phyloP scores from a whole-genome alignment of 179 eudicot species.

The Corrigiola litoralis region DNA sequence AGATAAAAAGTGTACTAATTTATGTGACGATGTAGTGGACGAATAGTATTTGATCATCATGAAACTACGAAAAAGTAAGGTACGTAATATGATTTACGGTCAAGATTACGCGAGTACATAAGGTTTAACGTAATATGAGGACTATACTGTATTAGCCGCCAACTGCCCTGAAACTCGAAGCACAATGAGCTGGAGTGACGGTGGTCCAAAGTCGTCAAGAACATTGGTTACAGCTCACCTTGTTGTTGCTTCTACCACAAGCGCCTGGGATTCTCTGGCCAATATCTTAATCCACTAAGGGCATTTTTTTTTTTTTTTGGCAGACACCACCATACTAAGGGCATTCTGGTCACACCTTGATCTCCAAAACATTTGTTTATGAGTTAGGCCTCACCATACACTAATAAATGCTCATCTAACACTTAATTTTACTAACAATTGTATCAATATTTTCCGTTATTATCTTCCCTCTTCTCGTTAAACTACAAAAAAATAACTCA shows the following conservation, averaged over 20 bases:
- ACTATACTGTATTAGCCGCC: neutral
- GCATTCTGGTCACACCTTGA: neutral
- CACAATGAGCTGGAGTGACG: constrained; percentile 36
- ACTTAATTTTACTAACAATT: no score
- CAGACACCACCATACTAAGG: no score
- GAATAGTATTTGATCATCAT: neutral
- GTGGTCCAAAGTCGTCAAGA: constrained; percentile 38
- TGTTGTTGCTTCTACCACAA: constrained; percentile 24
- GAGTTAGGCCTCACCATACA: no score
- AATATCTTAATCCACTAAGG: neutral
- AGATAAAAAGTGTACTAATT: neutral
- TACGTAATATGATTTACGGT: no score
- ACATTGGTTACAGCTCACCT: constrained; percentile 34
- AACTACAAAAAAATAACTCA: no score
- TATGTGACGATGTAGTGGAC: neutral
- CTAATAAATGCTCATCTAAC: no score
- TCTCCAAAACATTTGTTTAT: no score
- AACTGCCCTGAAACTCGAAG: neutral
- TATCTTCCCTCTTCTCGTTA: no score
- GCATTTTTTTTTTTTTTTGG: neutral
- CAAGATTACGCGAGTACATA: neutral
- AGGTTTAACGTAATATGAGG: neutral
- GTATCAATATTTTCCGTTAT: no score
- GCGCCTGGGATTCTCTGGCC: constrained; percentile 20
- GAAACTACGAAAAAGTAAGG: no score